These are phyloP conservation scores for Picochlorum costavermella DNA, from an alignment of 139 green algal genomes.

Conservation along the genomic window DNA sequence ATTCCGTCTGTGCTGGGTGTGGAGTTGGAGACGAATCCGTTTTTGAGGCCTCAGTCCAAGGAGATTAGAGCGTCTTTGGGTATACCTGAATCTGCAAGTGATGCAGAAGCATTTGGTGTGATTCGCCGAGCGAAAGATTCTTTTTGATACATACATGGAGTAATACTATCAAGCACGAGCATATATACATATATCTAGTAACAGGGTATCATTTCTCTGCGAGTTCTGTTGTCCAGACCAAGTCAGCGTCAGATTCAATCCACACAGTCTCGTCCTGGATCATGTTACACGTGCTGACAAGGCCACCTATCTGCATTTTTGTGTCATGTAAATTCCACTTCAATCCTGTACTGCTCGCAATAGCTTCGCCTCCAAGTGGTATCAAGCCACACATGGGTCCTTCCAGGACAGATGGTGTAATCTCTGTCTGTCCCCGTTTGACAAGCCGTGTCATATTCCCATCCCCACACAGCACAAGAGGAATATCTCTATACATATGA, in stretches of 20 bases:
- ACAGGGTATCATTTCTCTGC: neutral
- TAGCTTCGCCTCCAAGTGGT: slow-evolving; percentile 48
- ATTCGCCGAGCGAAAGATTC: slow-evolving; percentile 69
- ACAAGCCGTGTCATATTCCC: slow-evolving; percentile 76
- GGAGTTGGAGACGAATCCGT: slow-evolving; percentile 84
- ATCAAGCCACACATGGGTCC: slow-evolving; percentile 81
- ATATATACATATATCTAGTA: neutral
- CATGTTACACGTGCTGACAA: slow-evolving; percentile 71
- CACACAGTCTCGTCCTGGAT: slow-evolving; percentile 46
- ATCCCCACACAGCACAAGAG: slow-evolving; percentile 72
- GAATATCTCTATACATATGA: slow-evolving; percentile 53
- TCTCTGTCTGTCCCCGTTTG: slow-evolving; percentile 37
- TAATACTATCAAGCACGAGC: neutral
- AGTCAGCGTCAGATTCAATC: slow-evolving; percentile 42
- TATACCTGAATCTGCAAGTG: slow-evolving; percentile 25
- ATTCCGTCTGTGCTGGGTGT: slow-evolving; percentile 65
- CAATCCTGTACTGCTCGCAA: slow-evolving; percentile 53
- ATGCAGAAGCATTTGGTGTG: slow-evolving; percentile 58
- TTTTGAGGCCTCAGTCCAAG: slow-evolving; percentile 57
- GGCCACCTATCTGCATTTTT: slow-evolving; percentile 45
- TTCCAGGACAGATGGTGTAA: slow-evolving; percentile 48
- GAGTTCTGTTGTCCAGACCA: slow-evolving; percentile 70
- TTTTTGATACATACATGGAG: slow-evolving; percentile 35
- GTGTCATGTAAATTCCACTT: slow-evolving; percentile 69
- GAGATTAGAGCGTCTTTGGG: slow-evolving; percentile 47